Evolutionary conservation across 2,329 filamentous ascomycete genomes (phyloP).

Genomic region (Amauroascus niger): DNA sequence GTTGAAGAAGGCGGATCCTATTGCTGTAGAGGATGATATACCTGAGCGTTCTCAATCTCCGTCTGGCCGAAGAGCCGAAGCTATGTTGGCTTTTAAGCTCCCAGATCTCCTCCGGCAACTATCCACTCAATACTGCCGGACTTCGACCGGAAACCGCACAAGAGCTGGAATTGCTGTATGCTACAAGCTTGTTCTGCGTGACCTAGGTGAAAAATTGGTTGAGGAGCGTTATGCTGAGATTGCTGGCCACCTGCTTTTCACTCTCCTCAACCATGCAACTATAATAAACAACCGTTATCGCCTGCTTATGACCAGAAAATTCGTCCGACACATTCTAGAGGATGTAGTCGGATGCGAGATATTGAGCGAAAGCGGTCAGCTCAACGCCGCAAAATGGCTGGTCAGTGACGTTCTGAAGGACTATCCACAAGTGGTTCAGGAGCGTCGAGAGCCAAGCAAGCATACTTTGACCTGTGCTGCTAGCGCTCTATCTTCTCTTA

Average conservation of each 20-base stretch:
- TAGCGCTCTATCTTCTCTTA: slow-evolving; percentile 67
- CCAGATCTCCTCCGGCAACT: slow-evolving; percentile 68
- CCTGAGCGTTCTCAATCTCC: slow-evolving; percentile 58
- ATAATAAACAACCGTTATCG: slow-evolving; percentile 81
- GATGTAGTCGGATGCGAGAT: slow-evolving; percentile 72
- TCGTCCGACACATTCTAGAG: slow-evolving; percentile 73
- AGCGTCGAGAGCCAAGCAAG: slow-evolving; percentile 80
- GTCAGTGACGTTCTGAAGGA: slow-evolving; percentile 88
- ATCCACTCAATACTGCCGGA: slow-evolving; percentile 67
- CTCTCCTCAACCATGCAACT: slow-evolving; percentile 65
- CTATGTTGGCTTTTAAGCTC: slow-evolving; percentile 62
- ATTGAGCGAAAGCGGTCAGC: slow-evolving; percentile 79
- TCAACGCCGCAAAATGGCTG: slow-evolving; percentile 68
- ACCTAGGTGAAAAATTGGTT: slow-evolving; percentile 70
- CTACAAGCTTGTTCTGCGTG: slow-evolving; percentile 70
- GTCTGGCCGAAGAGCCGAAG: slow-evolving; percentile 48
- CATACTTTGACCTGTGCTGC: slow-evolving; percentile 70
- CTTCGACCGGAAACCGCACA: slow-evolving; percentile 67
- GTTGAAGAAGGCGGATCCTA: slow-evolving; percentile 55
- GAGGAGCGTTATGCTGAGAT: slow-evolving; percentile 75
- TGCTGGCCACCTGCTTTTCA: slow-evolving; percentile 66
- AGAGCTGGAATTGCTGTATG: slow-evolving; percentile 78
- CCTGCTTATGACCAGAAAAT: slow-evolving; percentile 71
- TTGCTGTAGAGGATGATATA: slow-evolving; percentile 64
- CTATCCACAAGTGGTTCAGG: slow-evolving; percentile 80